A percentile compares a stretch with the other conserved stretches of the same genome.
Evolutionary conservation across 805 yeast species (phyloP).

Genomic region (Scheffersomyces stipitis): DNA sequence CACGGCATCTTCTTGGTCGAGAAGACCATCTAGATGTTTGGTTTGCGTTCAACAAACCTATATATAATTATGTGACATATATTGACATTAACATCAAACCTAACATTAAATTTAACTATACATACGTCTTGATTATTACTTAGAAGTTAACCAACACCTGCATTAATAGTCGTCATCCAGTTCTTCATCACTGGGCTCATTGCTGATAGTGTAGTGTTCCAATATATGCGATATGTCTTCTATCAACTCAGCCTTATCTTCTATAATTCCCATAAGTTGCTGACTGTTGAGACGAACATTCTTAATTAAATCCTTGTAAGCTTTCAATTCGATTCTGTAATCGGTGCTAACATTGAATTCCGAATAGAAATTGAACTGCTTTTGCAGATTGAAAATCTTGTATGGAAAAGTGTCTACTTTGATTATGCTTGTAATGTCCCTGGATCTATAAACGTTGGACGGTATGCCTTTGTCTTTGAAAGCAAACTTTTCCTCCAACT

Average conservation of each 20-base stretch:
- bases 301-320: conserved; percentile 20
- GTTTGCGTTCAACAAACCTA: too few species aligned
- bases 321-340: conserved; percentile 27
- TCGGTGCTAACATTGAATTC: conserved; percentile 27
- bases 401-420: conserved; percentile 16
- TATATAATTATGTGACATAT: too few species aligned
- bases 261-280: conserved; percentile 25
- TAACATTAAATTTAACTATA: too few species aligned
- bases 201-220: conserved; percentile 52
- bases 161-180: conserved; percentile 33
- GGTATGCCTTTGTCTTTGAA: neutral
- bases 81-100: too few species aligned
- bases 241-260: conserved; percentile 54
- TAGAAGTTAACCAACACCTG: conserved; percentile 1
- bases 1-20: conserved; percentile 86
- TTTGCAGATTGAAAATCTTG: conserved; percentile 4
- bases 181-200: conserved; percentile 43
- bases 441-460: conserved; percentile 6
- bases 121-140: too few species aligned
- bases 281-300: conserved; percentile 14
- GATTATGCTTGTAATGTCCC: conserved; percentile 11
- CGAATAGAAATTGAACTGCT: conserved; percentile 4
- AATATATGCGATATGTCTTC: conserved; percentile 48
- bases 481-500: neutral
- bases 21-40: too few species aligned